Conservation (phyloP, 2,329 filamentous ascomycete genomes). For the Ascochyta rabiei region DNA sequence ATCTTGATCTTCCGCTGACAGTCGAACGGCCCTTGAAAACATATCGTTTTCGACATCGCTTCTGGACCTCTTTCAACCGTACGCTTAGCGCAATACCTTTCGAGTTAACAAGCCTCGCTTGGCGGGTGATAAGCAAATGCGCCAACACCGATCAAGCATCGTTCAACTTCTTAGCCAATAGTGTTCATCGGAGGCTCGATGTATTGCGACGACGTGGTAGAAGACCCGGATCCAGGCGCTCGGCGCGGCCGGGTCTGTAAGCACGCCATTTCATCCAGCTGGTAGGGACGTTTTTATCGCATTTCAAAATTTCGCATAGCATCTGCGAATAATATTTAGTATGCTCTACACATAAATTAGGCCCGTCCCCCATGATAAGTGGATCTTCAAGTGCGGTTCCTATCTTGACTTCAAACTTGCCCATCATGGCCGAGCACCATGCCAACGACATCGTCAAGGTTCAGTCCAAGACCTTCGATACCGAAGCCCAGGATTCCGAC, state of each 20-base stretch:
- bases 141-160: conserved; percentile 9
- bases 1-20: not conserved
- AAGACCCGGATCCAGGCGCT: conserved; percentile 7
- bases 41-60: not conserved
- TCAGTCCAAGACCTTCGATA: conserved; percentile 16
- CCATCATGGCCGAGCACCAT: conserved; percentile 10
- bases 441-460: conserved; percentile 1
- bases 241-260: conserved; percentile 14
- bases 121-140: conserved; percentile 16
- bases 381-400: not conserved
- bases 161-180: conserved; percentile 4
- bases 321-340: too few relatives aligned
- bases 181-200: not conserved
- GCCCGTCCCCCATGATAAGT: not conserved
- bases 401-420: not conserved
- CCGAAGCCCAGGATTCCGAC: conserved; percentile 20
- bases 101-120: conserved; percentile 20
- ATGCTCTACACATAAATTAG: not conserved
- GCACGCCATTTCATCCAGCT: conserved; percentile 17
- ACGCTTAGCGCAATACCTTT: not conserved
- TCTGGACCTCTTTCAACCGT: not conserved
- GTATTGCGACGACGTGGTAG: not conserved
- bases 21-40: not conserved
- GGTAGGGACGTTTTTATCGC: not conserved
- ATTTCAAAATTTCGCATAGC: not conserved